Conservation (phyloP, 768 basidiomycete genomes). For the Mycena amicta region DNA sequence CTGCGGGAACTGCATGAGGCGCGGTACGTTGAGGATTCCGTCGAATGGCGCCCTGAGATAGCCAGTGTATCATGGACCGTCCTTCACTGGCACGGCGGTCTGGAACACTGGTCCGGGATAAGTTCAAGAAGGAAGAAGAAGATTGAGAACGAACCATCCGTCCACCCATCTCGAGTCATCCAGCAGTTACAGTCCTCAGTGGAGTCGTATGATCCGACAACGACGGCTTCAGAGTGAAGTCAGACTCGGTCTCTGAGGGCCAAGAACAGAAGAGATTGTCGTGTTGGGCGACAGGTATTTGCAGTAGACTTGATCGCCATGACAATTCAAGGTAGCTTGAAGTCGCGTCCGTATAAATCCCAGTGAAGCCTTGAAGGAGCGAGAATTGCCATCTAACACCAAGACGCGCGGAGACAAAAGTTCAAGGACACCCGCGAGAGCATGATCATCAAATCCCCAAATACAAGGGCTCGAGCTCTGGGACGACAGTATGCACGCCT, state of each 20-base stretch:
- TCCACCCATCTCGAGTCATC: background rate
- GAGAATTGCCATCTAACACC: no score
- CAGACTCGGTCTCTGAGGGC: background rate
- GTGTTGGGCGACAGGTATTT: no score
- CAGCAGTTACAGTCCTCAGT: background rate
- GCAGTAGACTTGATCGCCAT: no score
- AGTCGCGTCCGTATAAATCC: no score
- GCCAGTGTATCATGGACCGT: conserved; percentile 48
- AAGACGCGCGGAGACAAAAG: no score
- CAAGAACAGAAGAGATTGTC: no score
- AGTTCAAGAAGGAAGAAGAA: background rate
- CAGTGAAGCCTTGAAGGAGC: no score
- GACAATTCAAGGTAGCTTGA: no score
- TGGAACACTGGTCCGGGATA: conserved; percentile 38
- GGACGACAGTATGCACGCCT: no score
- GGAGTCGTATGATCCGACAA: background rate
- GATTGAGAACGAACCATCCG: background rate
- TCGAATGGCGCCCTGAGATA: conserved; percentile 58
- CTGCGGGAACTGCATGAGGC: conserved; percentile 48
- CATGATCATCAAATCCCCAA: no score
- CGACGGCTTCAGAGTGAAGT: background rate
- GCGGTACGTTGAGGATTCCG: conserved; percentile 51
- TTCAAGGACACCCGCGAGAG: no score
- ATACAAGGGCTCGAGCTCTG: no score
- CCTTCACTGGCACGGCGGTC: conserved; percentile 45